A percentile compares a stretch with the other conserved stretches of the same genome.
Conservation (phyloP, 2,329 filamentous ascomycete species). For the Calonectria leucothoes region DNA sequence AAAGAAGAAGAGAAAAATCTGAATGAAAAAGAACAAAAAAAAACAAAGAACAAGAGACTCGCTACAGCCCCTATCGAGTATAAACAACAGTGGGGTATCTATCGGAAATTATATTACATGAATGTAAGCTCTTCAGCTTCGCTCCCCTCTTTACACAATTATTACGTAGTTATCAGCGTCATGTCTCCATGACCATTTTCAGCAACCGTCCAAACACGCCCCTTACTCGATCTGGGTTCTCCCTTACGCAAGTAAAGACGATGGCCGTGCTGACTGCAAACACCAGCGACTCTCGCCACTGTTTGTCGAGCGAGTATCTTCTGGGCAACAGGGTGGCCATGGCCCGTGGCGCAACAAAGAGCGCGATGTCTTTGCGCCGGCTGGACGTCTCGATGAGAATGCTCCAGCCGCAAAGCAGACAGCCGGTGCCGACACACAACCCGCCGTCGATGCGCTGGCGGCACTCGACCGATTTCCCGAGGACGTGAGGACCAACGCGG, state of each 20-base stretch:
- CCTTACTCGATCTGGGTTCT: conserved; percentile 72
- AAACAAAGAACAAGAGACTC: not conserved
- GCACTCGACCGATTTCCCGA: conserved; percentile 62
- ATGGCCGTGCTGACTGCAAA: conserved; percentile 78
- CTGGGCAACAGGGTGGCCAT: conserved; percentile 80
- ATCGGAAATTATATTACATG: not conserved
- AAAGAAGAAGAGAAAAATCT: not conserved
- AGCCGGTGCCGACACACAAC: conserved; percentile 78
- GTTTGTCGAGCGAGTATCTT: conserved; percentile 70
- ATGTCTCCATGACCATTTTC: conserved; percentile 58
- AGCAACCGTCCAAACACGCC: conserved; percentile 76
- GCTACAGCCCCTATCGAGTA: not conserved
- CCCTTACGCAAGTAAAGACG: conserved; percentile 74
- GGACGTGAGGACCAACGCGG: conserved; percentile 75
- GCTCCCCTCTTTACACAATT: not conserved
- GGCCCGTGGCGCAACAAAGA: conserved; percentile 85
- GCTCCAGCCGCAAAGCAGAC: conserved; percentile 84
- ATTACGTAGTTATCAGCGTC: conserved; percentile 15
- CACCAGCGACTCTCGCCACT: conserved; percentile 74
- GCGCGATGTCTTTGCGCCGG: conserved; percentile 78
- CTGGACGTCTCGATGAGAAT: conserved; percentile 76
- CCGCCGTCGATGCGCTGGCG: conserved; percentile 69
- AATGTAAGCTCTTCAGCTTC: no score
- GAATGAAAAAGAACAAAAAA: not conserved
- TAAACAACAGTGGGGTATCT: not conserved